Evolutionary conservation across 2,329 filamentous ascomycete genomes (phyloP).

Genomic region (Eurotiales sp.): DNA sequence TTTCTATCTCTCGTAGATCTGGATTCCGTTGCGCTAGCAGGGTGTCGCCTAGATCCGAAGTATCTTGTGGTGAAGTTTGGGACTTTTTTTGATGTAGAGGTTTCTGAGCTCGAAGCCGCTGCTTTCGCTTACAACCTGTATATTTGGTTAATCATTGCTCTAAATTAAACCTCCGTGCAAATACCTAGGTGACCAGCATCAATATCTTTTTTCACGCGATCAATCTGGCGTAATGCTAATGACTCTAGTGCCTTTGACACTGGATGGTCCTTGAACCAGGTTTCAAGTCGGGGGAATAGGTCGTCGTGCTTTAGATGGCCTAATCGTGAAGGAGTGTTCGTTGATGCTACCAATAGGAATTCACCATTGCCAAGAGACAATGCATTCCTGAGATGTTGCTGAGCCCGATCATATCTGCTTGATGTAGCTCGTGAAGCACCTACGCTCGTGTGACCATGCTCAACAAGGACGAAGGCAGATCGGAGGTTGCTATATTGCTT

Average conservation of each 20-base stretch:
- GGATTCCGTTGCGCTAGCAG: neutral
- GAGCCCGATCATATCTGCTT: neutral
- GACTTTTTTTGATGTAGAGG: neutral
- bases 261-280: neutral
- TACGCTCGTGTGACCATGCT: neutral
- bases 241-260: neutral
- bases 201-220: neutral
- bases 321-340: neutral
- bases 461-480: neutral
- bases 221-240: neutral
- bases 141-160: neutral
- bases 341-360: neutral
- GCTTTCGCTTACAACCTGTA: neutral
- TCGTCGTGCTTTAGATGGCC: neutral
- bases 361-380: neutral
- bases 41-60: neutral
- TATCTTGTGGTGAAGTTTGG: neutral
- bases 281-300: neutral
- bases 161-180: neutral
- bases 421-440: neutral
- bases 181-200: neutral
- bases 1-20: neutral
- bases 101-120: neutral
- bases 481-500: neutral
- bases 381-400: neutral